Evolutionary conservation across 2,329 filamentous ascomycete genomes (phyloP), one percentile per base, ranked within the genome.

Genomic region (Penicillium sp.): DNA sequence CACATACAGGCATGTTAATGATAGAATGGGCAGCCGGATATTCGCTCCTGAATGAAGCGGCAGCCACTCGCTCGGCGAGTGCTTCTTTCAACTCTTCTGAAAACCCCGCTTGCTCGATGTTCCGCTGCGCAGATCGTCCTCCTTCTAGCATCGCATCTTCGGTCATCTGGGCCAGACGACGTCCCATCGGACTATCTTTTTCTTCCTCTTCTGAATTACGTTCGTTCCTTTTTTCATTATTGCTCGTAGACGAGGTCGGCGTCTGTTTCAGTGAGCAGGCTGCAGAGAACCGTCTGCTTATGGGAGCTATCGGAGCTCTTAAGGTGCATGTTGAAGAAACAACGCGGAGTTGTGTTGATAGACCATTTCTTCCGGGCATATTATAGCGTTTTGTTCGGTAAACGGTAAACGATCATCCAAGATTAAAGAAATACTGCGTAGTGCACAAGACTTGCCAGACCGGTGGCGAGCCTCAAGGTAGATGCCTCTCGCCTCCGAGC

Each of bases 61-160:
- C 74, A 2, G 78, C 77, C 47, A 85, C 78, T 50, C 79, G 76
- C 56, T 82, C 79, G 65, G 83, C 79, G 10, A 85, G 68, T 59
- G 78, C 68, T 46, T 68, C 70, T 65, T 80, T 82, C 55, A 85
- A 65, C 4, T 83, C 80, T 42, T 82, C 79, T 51, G 78, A 81
- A 67, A 86, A 85, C 40, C 80, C 80, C 25, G 79, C 80, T 54
- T 83, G 79, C 58, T 79, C 71, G n/a, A 85, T 73, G 41, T 78
- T 78, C 58, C 77, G 81, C 39, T 69, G 72, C 28, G 80, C 77
- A 46, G 77, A 75, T 50, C 76, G 75, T 25, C 79, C 78, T 28
- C 80, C 79, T 43, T 75, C 74, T 38, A 79, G 72, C 25, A 85
- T 67, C 13, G 74, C 74, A 54, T 83, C 77, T 54, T 84, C 80